Base-by-base conservation (phyloP, 2,329 filamentous ascomycete genomes). In the Xylaria sp. region DNA sequence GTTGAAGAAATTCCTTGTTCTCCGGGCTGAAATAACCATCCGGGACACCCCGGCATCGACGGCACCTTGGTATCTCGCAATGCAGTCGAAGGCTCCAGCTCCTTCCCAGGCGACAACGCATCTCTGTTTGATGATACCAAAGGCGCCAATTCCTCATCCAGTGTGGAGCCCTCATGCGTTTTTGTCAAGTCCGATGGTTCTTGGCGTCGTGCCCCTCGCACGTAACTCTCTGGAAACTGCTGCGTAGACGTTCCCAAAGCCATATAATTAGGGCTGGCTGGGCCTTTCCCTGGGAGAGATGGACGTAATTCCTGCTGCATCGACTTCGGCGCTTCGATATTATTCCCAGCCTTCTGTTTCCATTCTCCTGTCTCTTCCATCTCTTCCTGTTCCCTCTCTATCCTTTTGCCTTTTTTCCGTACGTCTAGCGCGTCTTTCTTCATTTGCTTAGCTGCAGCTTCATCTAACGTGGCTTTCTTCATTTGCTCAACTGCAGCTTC, bases 361-460 rank as follows among this genome's bases (percentile, higher is more conserved):
- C 46, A 9, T 18, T 31, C 23, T 55, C 2, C 20, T 20, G 34
- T 56, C 34, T 58, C 37, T 37, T 37, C 51, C 15, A 18, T 59
- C 15, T 56, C 28, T 15, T 9, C 13, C 52, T 51, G 31, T 44
- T 58, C 54, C 46, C 55, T 28, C 50, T 50, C 50, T 23, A 61
- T 65, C 41, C 46, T 15, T 34, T 12, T 28, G 55, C 34, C 15
- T 52, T 66, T 15, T 31, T 9, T 18, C 20, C 13, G 7, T 50
- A 15, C 20, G 34, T 44, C 59, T 23, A 72, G 67, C 9, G 7
- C 18, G 15, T 63, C 51, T 28, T 63, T 65, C 2, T 52, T 55
- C 74, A 75, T 77, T 0, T 57, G 31, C 34, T 69, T 39, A 13
- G 72, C 18, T 23, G 63, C 72, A 13, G 58, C 34, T 10, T 65